Conservation (phyloP, 2,329 filamentous ascomycete species). For the Incumbomyces lentus region DNA sequence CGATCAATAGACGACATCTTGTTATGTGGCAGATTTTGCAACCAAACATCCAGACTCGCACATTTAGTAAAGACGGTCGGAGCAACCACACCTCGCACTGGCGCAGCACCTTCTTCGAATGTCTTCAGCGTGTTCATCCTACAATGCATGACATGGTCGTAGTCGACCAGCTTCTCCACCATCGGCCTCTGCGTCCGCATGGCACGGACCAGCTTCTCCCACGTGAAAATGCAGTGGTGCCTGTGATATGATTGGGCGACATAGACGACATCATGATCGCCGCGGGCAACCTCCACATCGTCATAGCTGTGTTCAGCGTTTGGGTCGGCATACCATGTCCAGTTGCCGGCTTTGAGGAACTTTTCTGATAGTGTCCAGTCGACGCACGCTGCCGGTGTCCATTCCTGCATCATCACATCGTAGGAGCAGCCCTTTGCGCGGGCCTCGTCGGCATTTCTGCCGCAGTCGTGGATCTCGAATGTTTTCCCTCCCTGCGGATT, state of each 20-base stretch:
- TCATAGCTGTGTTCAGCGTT: slow-evolving; percentile 8
- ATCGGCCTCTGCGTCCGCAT: slow-evolving; percentile 18
- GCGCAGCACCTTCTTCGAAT: slow-evolving; percentile 12
- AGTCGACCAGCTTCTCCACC: slow-evolving; percentile 20
- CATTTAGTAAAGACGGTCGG: slow-evolving; percentile 19
- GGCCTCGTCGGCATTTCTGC: slow-evolving; percentile 14
- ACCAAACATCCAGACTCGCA: slow-evolving; percentile 18
- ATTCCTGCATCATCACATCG: slow-evolving; percentile 22
- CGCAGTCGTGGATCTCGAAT: slow-evolving; percentile 16
- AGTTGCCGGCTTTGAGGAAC: slow-evolving; percentile 19
- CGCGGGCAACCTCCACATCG: slow-evolving; percentile 17
- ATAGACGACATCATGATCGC: slow-evolving; percentile 19
- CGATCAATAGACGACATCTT: slow-evolving; percentile 14
- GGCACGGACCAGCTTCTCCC: slow-evolving; percentile 19
- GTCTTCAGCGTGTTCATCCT: slow-evolving; percentile 19
- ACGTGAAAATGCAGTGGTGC: slow-evolving; percentile 20
- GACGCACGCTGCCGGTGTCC: slow-evolving; percentile 17
- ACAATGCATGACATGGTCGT: slow-evolving; percentile 21
- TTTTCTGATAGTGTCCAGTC: slow-evolving; percentile 16
- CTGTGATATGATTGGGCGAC: slow-evolving; percentile 19
- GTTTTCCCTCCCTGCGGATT: background rate
- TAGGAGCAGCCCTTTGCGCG: slow-evolving; percentile 17
- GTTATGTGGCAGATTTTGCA: slow-evolving; percentile 15
- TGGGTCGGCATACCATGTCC: slow-evolving; percentile 20
- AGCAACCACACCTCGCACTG: slow-evolving; percentile 18